Percentiles rank a stretch among this genome's conserved stretches.
Evolutionary conservation across 805 yeast species (phyloP).

Genomic region (Candida awuae): DNA sequence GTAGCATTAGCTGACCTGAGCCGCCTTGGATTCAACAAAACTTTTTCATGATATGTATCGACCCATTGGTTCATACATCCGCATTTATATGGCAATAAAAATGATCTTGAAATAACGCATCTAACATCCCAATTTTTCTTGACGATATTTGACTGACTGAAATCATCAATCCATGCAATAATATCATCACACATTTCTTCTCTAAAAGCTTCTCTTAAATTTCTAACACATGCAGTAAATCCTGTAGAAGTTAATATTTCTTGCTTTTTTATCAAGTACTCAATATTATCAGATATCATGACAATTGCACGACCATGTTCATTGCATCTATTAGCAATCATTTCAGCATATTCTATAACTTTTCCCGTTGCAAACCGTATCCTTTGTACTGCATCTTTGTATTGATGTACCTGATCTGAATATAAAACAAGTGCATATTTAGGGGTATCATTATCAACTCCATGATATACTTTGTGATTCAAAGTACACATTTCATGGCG

Average conservation of each 20-base stretch:
- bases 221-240: slow-evolving; percentile 55
- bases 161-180: slow-evolving; percentile 53
- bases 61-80: slow-evolving; percentile 33
- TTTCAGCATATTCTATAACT: slow-evolving; percentile 54
- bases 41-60: slow-evolving; percentile 25
- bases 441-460: slow-evolving; percentile 35
- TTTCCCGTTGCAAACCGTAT: slow-evolving; percentile 59
- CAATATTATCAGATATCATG: slow-evolving; percentile 45
- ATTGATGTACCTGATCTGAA: slow-evolving; percentile 75
- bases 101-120: slow-evolving; percentile 46
- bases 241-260: slow-evolving; percentile 54
- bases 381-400: slow-evolving; percentile 61
- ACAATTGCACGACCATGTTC: slow-evolving; percentile 63
- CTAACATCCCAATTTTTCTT: slow-evolving; percentile 41
- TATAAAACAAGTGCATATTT: slow-evolving; percentile 54
- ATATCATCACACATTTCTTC: slow-evolving; percentile 78
- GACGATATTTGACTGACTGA: slow-evolving; percentile 46
- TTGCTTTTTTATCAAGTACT: slow-evolving; percentile 45
- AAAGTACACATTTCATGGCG: slow-evolving; percentile 24
- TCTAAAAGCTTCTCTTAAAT: slow-evolving; percentile 60
- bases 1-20: slow-evolving; percentile 12
- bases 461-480: slow-evolving; percentile 36
- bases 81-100: slow-evolving; percentile 53
- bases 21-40: slow-evolving; percentile 18
- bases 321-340: slow-evolving; percentile 63